Conservation (phyloP, 441 rosid species). For the Gossypium davidsonii region DNA sequence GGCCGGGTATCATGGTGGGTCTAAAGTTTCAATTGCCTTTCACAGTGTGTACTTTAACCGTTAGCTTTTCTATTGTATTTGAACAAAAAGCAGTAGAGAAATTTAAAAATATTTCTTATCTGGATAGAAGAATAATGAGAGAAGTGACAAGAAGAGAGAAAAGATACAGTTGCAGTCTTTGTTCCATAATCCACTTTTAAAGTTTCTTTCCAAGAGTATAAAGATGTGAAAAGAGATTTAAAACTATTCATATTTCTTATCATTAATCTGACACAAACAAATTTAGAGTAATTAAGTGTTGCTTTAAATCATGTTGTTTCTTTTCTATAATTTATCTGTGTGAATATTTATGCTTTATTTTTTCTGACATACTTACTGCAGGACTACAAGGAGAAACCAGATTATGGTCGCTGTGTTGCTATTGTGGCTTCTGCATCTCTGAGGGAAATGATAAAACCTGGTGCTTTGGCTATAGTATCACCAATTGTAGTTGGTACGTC, state of each 20-base stretch:
- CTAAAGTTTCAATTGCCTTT: background rate
- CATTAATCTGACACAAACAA: background rate
- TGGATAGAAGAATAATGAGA: background rate
- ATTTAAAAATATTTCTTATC: background rate
- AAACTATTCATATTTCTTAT: background rate
- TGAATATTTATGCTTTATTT: background rate
- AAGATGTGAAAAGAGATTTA: background rate
- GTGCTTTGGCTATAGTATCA: constrained; percentile 84
- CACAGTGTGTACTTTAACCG: constrained; percentile 3
- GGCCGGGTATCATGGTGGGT: constrained; percentile 98
- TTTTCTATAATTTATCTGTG: background rate
- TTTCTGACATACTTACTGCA: constrained; percentile 16
- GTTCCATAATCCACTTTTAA: background rate
- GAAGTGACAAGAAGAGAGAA: background rate
- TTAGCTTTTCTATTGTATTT: background rate
- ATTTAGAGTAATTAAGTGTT: background rate
- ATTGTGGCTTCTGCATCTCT: constrained; percentile 94
- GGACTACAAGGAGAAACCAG: constrained; percentile 97
- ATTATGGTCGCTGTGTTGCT: constrained; percentile 96
- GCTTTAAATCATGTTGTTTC: constrained; percentile 3
- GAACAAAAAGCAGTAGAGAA: background rate
- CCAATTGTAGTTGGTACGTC: constrained; percentile 76
- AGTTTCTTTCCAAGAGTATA: background rate
- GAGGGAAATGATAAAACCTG: constrained; percentile 97
- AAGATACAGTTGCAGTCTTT: background rate